Conservation (phyloP, 192 early-diverging fungal genomes). For the Coemansia sp. region DNA sequence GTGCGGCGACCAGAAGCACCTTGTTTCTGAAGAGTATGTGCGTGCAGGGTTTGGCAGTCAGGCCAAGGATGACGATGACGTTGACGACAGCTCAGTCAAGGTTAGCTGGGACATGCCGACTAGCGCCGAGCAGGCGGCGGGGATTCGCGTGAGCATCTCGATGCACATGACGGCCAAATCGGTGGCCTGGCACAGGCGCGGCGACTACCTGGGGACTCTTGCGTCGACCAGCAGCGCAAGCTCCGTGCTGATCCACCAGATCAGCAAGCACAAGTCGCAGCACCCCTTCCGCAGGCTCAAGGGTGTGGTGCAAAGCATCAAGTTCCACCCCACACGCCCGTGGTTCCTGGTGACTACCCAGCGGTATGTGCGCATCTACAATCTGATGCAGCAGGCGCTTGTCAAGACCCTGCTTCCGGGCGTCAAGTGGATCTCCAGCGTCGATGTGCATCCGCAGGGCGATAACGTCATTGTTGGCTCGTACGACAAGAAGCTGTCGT, state of each 20-base stretch:
- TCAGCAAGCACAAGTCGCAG: constrained; percentile 85
- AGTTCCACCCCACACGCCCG: constrained; percentile 93
- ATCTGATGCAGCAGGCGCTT: constrained; percentile 85
- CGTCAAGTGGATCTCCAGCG: constrained; percentile 92
- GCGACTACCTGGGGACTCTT: constrained; percentile 92
- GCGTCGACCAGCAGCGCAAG: constrained; percentile 72
- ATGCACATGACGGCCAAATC: constrained; percentile 70
- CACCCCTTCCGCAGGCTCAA: constrained; percentile 89
- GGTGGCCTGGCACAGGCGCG: constrained; percentile 93
- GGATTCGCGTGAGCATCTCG: constrained; percentile 51
- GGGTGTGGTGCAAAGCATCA: constrained; percentile 81
- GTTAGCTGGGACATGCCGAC: constrained; percentile 60
- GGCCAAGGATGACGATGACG: constrained; percentile 23
- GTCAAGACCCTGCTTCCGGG: constrained; percentile 79
- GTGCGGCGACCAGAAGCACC: constrained; percentile 35
- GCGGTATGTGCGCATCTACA: constrained; percentile 90
- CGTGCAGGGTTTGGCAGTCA: constrained; percentile 32
- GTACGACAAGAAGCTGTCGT: constrained; percentile 92
- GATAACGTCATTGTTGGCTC: constrained; percentile 96
- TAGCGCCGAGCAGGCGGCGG: constrained; percentile 51
- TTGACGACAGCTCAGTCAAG: constrained; percentile 33
- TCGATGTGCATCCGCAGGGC: constrained; percentile 92
- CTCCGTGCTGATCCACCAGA: constrained; percentile 87
- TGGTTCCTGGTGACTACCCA: constrained; percentile 95
- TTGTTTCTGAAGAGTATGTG: constrained; percentile 46